A percentile compares a stretch with the other conserved stretches of the same genome.
phyloP scores from a whole-genome alignment of 345 rosid species.

The Arabidopsis arenosa region DNA sequence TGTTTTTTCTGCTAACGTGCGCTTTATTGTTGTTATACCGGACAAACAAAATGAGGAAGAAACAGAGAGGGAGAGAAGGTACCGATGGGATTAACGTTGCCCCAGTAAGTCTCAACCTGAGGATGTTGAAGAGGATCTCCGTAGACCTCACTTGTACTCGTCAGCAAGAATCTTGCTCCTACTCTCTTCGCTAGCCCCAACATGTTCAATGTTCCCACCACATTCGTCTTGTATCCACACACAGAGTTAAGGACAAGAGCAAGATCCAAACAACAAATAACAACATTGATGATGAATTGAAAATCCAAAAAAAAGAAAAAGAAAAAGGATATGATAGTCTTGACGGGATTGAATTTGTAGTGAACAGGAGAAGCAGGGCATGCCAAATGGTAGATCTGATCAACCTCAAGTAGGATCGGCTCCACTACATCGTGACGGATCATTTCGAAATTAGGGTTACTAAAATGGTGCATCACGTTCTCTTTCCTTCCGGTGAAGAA shows the following conservation, averaged over 20 bases:
- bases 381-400: conserved; percentile 99
- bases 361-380: conserved; percentile 99
- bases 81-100: conserved; percentile 99
- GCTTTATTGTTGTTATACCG: neutral
- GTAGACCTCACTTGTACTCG: conserved; percentile 98
- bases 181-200: conserved; percentile 93
- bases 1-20: neutral
- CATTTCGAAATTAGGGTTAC: conserved; percentile 90
- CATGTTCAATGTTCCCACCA: conserved; percentile 96
- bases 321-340: conserved; percentile 78
- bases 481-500: conserved; percentile 97
- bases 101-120: conserved; percentile 99
- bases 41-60: neutral
- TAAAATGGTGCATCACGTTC: conserved; percentile 97
- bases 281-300: neutral
- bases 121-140: conserved; percentile 99
- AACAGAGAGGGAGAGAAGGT: neutral
- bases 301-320: neutral
- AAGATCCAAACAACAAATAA: neutral
- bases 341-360: conserved; percentile 96
- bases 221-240: conserved; percentile 77
- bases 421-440: conserved; percentile 97
- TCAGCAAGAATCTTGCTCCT: conserved; percentile 85
- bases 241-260: conserved; percentile 37
- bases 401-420: conserved; percentile 88